Conservation (phyloP, 164 flowering plant genomes). For the Tetrastigma voinierianum region DNA sequence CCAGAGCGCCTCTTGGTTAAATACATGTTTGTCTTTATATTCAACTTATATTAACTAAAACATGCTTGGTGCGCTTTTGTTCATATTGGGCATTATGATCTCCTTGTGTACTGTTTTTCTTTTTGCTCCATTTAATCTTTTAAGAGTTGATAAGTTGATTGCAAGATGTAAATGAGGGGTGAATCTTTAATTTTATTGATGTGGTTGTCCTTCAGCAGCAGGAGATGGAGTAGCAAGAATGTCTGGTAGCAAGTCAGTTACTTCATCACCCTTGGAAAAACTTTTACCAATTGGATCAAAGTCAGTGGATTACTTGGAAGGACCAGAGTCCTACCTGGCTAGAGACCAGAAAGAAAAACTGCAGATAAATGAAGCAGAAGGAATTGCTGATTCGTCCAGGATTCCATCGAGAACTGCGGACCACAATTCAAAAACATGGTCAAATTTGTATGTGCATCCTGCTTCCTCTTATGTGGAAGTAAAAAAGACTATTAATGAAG, state of each 20-base stretch:
- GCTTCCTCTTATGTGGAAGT: conserved; percentile 25
- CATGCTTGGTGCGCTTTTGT: neutral
- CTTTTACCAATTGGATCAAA: conserved; percentile 27
- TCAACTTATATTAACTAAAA: neutral
- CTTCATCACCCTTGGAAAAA: conserved; percentile 47
- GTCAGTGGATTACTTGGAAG: conserved; percentile 23
- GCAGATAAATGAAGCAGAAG: conserved; percentile 29
- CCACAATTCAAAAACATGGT: conserved; percentile 29
- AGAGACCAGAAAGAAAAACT: conserved; percentile 33
- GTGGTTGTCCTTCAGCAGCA: conserved; percentile 6
- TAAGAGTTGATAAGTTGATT: neutral
- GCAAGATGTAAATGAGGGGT: neutral
- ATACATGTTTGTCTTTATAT: neutral
- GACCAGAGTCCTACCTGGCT: conserved; percentile 18
- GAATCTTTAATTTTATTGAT: neutral
- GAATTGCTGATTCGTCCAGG: conserved; percentile 33
- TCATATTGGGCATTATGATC: neutral
- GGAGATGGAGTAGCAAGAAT: conserved; percentile 16
- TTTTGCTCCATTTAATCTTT: neutral
- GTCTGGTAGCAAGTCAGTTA: conserved; percentile 29
- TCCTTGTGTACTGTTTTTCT: neutral
- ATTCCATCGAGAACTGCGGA: conserved; percentile 36
- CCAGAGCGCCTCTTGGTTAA: neutral
- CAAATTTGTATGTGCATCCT: conserved; percentile 25
- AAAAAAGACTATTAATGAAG: conserved; percentile 26